Evolutionary conservation across 768 basidiomycete species (phyloP), one percentile per base, ranked within the genome.

Genomic region (Suillus paluster): DNA sequence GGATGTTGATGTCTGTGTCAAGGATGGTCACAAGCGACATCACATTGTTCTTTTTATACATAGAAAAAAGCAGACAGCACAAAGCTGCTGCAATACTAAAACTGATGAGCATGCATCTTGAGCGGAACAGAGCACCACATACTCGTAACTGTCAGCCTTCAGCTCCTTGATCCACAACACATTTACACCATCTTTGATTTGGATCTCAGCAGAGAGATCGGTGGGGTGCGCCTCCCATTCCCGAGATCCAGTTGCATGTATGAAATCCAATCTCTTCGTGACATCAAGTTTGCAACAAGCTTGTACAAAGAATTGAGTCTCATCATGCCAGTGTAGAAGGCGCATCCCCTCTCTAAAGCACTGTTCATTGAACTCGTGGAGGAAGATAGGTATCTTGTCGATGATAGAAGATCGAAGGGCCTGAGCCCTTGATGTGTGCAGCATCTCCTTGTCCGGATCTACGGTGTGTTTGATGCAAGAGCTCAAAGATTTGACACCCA

Each of bases 1-100:
- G 77, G 12, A 91, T 86, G 52, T 86, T 81, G n/a, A 97, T 74
- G 60, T 94, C 90, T 0, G 95, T 96, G 0, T 92, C 91, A 19
- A 98, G 80, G 50, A 98, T 92, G 0, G 94, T 96, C 84, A 92
- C 90, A 64, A 97, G 87, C 10, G 97, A 74, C 15, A 97, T 78
- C 0, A 91, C 87, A 70, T 98, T 95, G 68, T 94, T 92, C 19
- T 87, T 83, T 72, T 90, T 89, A 2, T 88, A 87, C 1, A 84
- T 79, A 57, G 88, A 83, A 65, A 97, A 91, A 34, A 96, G 76
- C 6, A 89, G 74, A 12, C 87, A 86, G 72, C 92, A 92, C 19
- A 97, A 79, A 0, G 91, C 88, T 1, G 86, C 86, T 0, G 95
- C 88, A 8, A 97, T 88, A 72, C 93, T 94, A 52, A n/a, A 64